Evolutionary conservation across 2,329 filamentous ascomycete species (phyloP), one percentile per base, ranked within the genome.

Genomic region (Claviceps citrina): DNA sequence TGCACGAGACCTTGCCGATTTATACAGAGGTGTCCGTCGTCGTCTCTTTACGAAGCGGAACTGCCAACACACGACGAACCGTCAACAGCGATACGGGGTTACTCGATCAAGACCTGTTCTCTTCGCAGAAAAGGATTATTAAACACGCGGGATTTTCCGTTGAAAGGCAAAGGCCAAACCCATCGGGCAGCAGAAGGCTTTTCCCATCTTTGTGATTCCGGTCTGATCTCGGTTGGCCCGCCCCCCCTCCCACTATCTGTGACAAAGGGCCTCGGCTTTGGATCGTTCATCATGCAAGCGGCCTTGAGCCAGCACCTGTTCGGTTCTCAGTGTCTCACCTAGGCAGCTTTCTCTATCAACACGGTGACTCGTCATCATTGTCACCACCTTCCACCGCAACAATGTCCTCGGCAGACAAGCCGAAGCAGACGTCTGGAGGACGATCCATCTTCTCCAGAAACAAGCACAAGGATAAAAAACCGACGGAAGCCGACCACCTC

Each of bases 381-480:
- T 19, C 24, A 19, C 13, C 18, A 19, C 19, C 34, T 7, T 25
- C n/a, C 18, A 18, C 35, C 36, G 37, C 37, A 47, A 51, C 49
- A 54, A 75, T 76, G 75, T 67, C 77, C 53, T 69, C 73, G 56
- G 70, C 81, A 66, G 80, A 84, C 66, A 85, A 87, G 66, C 71
- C 80, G 54, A 78, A 83, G 62, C 82, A 89, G 68, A 85, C 82
- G 48, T 86, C 84, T 41, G 64, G 65, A 52, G 70, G 70, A 54
- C 80, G 78, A 56, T 84, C 81, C 46, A 85, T 95, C 68, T 95
- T 95, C 66, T 86, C 84, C 54, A 76, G 86, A 56, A 82, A 79
- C 64, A 91, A 85, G 65, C 81, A 93, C 62, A 84, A 78, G 61
- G 69, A 71, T 51, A 73, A 74, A 53, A 73, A 78, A 57, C 68